Evolutionary conservation across 2,329 filamentous ascomycete species (phyloP).

Genomic region (Xylaria sp.): DNA sequence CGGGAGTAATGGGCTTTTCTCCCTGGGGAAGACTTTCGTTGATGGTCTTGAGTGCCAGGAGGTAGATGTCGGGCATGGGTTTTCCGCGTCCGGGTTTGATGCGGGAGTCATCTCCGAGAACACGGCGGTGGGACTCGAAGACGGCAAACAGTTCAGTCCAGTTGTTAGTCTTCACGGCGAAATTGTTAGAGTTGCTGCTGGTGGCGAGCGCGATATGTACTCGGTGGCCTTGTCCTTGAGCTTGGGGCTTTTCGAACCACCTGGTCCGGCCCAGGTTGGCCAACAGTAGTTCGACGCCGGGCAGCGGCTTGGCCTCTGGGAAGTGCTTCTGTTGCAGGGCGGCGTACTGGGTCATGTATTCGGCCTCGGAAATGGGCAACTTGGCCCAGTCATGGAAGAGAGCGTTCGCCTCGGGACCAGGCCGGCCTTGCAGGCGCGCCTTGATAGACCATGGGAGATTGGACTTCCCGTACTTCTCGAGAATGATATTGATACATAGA

Average conservation of each 20-base stretch:
- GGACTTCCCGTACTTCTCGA: conserved; percentile 78
- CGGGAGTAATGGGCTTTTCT: conserved; percentile 74
- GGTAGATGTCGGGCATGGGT: conserved; percentile 92
- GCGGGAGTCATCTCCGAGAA: conserved; percentile 86
- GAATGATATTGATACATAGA: conserved; percentile 80
- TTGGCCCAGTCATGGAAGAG: conserved; percentile 82
- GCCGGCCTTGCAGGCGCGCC: conserved; percentile 77
- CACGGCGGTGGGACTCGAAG: conserved; percentile 75
- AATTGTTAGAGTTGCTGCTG: conserved; percentile 77
- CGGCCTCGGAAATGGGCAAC: conserved; percentile 76
- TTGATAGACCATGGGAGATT: conserved; percentile 93
- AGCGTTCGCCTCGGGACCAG: conserved; percentile 62
- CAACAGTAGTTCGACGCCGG: conserved; percentile 79
- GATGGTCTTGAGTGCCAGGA: conserved; percentile 84
- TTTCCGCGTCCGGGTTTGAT: conserved; percentile 87
- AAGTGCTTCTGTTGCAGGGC: conserved; percentile 78
- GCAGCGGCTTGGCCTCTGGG: conserved; percentile 76
- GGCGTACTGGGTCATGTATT: conserved; percentile 70
- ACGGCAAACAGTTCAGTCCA: conserved; percentile 67
- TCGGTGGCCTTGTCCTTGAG: conserved; percentile 50
- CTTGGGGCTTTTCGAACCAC: conserved; percentile 56
- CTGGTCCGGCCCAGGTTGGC: conserved; percentile 63
- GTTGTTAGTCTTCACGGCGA: conserved; percentile 77
- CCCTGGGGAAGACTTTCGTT: conserved; percentile 76
- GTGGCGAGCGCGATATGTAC: conserved; percentile 90